These are phyloP conservation scores for Dactylellina parvicollis DNA, from an alignment of 2,329 filamentous ascomycete species.

Conservation along the genomic window DNA sequence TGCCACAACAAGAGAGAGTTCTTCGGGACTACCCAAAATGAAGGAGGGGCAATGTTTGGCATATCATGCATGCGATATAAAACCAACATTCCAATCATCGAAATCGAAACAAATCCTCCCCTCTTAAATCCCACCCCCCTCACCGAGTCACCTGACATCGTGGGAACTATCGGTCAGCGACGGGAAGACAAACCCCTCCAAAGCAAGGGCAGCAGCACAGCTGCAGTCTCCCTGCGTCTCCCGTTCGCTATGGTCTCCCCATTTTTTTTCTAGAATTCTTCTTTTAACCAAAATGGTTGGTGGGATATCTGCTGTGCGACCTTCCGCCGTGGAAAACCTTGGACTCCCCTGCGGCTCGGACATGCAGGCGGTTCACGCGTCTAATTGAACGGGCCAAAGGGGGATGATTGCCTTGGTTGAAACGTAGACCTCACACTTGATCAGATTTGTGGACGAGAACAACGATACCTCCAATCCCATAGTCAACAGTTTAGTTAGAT, in stretches of 20 bases:
- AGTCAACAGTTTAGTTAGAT: no score
- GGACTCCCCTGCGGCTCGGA: neutral
- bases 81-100: constrained; percentile 12
- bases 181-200: neutral
- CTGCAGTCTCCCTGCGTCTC: no score
- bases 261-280: neutral
- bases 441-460: no score
- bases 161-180: neutral
- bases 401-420: no score
- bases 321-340: constrained; percentile 1
- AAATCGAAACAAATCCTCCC: constrained; percentile 10
- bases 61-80: no score
- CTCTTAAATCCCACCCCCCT: neutral
- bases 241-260: neutral
- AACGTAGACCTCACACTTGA: no score
- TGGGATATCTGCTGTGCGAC: constrained; percentile 12
- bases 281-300: neutral
- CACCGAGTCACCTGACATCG: constrained; percentile 38
- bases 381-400: no score
- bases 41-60: neutral
- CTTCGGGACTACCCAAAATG: neutral
- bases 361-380: neutral
- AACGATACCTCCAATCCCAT: no score
- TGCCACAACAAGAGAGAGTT: no score
- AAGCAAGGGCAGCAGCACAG: no score